These are phyloP conservation scores for Triangularia setosa DNA, from an alignment of 2,329 filamentous ascomycete species.

Conservation along the genomic window DNA sequence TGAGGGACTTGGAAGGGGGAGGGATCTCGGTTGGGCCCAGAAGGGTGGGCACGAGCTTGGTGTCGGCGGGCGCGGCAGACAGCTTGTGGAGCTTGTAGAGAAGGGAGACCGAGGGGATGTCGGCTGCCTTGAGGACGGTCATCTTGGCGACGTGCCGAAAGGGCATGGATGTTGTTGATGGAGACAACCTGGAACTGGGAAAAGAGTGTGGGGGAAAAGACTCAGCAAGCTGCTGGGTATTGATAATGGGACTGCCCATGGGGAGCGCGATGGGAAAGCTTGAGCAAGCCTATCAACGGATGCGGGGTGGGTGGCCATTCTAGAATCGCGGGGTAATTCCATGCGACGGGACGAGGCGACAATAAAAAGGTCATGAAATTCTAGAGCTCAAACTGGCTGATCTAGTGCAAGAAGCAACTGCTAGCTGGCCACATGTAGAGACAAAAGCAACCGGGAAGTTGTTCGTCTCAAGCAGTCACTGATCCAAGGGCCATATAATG, in stretches of 20 bases:
- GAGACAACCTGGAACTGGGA: neutral
- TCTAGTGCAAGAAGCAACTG: neutral
- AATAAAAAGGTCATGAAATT: neutral
- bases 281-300: neutral
- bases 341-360: neutral
- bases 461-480: neutral
- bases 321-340: conserved; percentile 1
- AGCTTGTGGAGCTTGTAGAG: conserved; percentile 62
- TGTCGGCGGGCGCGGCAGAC: conserved; percentile 17
- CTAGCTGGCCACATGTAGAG: neutral
- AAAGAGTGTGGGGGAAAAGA: neutral
- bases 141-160: conserved; percentile 29
- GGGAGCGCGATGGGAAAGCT: neutral
- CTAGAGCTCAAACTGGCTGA: neutral
- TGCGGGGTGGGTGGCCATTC: conserved; percentile 1
- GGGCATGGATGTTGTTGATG: conserved; percentile 5
- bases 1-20: conserved; percentile 51
- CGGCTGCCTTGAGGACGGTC: conserved; percentile 41
- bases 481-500: neutral
- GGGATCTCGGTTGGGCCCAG: conserved; percentile 24
- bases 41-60: conserved; percentile 19
- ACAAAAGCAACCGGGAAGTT: neutral
- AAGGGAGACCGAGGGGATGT: conserved; percentile 59
- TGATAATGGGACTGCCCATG: neutral
- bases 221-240: neutral